Base-by-base conservation (phyloP, 768 basidiomycete genomes). In the Cyclocybe aegerita region DNA sequence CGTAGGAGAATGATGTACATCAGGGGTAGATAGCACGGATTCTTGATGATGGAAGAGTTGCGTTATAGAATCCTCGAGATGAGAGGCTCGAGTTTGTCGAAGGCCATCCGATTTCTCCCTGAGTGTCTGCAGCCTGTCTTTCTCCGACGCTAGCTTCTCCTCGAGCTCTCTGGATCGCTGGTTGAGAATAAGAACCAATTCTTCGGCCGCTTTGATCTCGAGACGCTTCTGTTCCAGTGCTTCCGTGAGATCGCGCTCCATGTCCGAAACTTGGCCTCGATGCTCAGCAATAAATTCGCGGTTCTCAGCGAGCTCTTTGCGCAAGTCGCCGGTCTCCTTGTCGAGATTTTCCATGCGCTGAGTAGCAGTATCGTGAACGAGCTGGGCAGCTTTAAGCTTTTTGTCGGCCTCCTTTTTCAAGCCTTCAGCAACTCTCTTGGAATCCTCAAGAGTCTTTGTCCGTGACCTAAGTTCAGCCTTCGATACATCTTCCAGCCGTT, bases 381-480 rank as follows among this genome's bases (percentile, higher is more conserved):
- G 75, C 64, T 85, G 83, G 11, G 81, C 83, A n/a, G 77, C 74
- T 60, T 85, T 88, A 52, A 95, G 76, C 58, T 85, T 85, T 74
- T 90, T 93, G 69, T 98, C 96, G 4, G 88, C 92, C 41, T 98
- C 95, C 39, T 84, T 79, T 63, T 84, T 88, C 45, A 75, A 68
- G 44, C 80, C 75, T 68, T 99, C 97, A 9, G 93, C 92, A 29
- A 74, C 74, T 31, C 96, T 85, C 68, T 87, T 90, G 47, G 82
- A 73, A 65, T 99, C 96, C 58, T 99, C 96, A 2, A 98, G 73
- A 2, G 75, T 66, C 70, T 95, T 96, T 42, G 89, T 90, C 43
- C 86, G 85, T n/a, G 78, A 67, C 67, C 93, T 94, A 48, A 90
- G 71, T 62, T 97, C 94, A 16, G 79, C 68, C 45, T 90, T 81